phyloP scores from a whole-genome alignment of 169 alveolate genomes.

The Perkinsus olseni region DNA sequence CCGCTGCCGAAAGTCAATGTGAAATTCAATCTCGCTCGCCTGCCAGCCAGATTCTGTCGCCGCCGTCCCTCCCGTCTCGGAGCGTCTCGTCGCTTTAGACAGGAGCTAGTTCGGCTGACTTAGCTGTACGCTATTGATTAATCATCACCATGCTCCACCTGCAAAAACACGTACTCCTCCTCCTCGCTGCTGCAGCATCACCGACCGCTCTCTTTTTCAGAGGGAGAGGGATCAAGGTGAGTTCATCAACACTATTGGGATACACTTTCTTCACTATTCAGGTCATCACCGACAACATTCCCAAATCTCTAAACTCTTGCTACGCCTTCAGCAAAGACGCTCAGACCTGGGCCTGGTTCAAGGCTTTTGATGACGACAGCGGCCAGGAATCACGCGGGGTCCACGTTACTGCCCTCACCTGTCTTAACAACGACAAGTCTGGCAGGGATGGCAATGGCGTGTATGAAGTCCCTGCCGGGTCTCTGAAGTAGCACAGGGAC shows the following conservation, averaged over 20 bases:
- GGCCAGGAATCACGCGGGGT: not conserved
- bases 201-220: not conserved
- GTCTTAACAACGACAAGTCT: not conserved
- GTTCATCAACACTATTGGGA: not conserved
- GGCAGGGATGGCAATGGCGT: not conserved
- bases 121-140: too few relatives aligned
- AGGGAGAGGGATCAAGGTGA: not conserved
- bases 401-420: not conserved
- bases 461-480: not conserved
- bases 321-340: not conserved
- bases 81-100: too few relatives aligned
- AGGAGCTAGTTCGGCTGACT: too few relatives aligned
- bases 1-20: too few relatives aligned
- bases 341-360: not conserved
- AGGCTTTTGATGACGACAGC: not conserved
- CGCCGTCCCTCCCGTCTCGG: too few relatives aligned
- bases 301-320: not conserved
- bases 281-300: not conserved
- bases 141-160: too few relatives aligned
- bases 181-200: too few relatives aligned
- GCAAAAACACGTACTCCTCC: too few relatives aligned
- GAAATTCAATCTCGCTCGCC: too few relatives aligned
- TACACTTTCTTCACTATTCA: not conserved
- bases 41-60: too few relatives aligned
- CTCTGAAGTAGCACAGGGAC: not conserved